phyloP scores from a whole-genome alignment of 2,329 filamentous ascomycete species.

The Rhynchosporium secalis region DNA sequence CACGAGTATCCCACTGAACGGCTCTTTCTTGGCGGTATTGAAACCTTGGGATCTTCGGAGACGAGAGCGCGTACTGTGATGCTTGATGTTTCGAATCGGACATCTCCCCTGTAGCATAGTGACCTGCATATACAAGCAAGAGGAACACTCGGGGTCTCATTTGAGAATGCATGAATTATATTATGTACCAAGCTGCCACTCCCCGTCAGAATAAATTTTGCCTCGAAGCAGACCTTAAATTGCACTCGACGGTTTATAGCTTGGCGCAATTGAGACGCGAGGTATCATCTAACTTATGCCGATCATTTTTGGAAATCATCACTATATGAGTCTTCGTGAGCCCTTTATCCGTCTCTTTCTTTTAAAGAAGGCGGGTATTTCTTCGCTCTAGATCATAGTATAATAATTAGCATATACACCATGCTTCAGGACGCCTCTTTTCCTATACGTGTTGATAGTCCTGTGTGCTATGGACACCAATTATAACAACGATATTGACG shows the following conservation, averaged over 20 bases:
- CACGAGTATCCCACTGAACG: too few species aligned
- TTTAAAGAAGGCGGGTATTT: neutral
- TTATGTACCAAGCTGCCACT: neutral
- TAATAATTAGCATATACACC: neutral
- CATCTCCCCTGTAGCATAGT: too few species aligned
- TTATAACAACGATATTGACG: neutral
- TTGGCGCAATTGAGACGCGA: neutral
- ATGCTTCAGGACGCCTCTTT: neutral
- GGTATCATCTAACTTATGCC: neutral
- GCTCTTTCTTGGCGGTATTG: too few species aligned
- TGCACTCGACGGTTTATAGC: neutral
- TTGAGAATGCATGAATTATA: neutral
- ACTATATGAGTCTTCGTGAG: neutral
- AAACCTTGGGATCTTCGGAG: too few species aligned
- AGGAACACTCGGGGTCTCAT: neutral
- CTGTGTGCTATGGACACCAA: neutral
- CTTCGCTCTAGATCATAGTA: neutral
- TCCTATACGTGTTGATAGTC: neutral
- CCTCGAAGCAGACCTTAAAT: neutral
- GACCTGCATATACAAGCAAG: too few species aligned
- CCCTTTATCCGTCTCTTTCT: neutral
- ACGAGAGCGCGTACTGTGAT: too few species aligned
- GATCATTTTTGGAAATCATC: neutral
- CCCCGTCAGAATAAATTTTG: neutral
- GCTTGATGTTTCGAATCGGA: too few species aligned